Conservation (phyloP, 257 asterid species). For the Plantago major region DNA sequence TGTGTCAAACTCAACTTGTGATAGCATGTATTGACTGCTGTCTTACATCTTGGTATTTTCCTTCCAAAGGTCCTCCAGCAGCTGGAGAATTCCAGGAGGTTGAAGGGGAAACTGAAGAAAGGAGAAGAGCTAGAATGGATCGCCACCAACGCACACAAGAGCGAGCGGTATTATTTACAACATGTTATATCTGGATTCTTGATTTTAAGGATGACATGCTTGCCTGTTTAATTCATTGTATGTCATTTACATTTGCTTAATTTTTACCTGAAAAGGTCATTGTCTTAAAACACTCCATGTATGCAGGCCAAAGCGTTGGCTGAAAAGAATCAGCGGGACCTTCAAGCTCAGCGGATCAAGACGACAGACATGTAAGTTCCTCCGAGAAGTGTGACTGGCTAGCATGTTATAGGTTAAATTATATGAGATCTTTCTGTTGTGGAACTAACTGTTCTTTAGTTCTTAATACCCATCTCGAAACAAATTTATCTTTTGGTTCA, state of each 20-base stretch:
- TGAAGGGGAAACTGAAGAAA: constrained; percentile 94
- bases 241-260: constrained; percentile 12
- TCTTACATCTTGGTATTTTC: constrained; percentile 21
- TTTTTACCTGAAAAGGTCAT: neutral
- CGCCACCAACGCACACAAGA: constrained; percentile 96
- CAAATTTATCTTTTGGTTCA: no score
- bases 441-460: no score
- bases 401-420: no score
- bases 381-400: neutral
- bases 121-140: constrained; percentile 91
- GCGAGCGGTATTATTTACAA: constrained; percentile 75
- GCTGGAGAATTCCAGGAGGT: constrained; percentile 82
- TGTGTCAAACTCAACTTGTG: constrained; percentile 7
- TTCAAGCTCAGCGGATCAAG: constrained; percentile 91
- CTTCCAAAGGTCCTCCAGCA: constrained; percentile 53
- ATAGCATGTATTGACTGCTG: constrained; percentile 27
- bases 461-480: no score
- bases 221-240: constrained; percentile 6
- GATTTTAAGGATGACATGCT: constrained; percentile 15
- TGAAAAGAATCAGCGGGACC: constrained; percentile 93
- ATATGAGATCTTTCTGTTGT: no score
- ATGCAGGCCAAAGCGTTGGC: constrained; percentile 94
- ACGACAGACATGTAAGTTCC: constrained; percentile 92
- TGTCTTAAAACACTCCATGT: constrained; percentile 15
- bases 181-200: constrained; percentile 13